phyloP scores from a whole-genome alignment of 2,329 filamentous ascomycete genomes.

The Aspergillus texensis region DNA sequence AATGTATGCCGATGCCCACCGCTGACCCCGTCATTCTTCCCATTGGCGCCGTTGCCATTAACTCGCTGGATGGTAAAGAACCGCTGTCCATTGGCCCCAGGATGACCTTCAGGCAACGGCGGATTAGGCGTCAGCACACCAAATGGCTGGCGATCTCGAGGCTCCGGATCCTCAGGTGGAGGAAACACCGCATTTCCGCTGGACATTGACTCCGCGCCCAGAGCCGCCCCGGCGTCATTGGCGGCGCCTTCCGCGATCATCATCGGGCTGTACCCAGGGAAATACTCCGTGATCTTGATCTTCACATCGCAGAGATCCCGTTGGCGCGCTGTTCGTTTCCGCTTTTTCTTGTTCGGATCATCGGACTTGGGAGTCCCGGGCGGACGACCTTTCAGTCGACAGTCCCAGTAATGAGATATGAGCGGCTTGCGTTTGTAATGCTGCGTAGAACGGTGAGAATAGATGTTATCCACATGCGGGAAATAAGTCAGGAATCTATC shows the following conservation, averaged over 20 bases:
- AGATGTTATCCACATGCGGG: slow-evolving; percentile 81
- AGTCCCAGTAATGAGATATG: slow-evolving; percentile 83
- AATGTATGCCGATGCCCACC: slow-evolving; percentile 76
- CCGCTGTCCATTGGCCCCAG: slow-evolving; percentile 54
- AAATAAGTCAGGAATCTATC: slow-evolving; percentile 76
- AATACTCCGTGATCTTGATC: slow-evolving; percentile 83
- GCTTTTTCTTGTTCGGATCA: slow-evolving; percentile 79
- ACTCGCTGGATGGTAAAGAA: slow-evolving; percentile 78
- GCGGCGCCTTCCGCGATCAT: slow-evolving; percentile 22
- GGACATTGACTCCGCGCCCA: slow-evolving; percentile 26
- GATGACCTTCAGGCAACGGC: slow-evolving; percentile 46
- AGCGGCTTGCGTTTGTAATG: slow-evolving; percentile 81
- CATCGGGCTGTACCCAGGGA: slow-evolving; percentile 52
- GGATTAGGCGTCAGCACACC: slow-evolving; percentile 47
- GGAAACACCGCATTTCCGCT: slow-evolving; percentile 29
- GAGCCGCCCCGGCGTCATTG: slow-evolving; percentile 23
- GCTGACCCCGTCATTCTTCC: slow-evolving; percentile 68
- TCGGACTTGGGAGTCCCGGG: slow-evolving; percentile 78
- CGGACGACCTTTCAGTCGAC: slow-evolving; percentile 76
- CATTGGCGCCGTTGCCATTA: slow-evolving; percentile 74
- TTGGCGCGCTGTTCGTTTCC: slow-evolving; percentile 73
- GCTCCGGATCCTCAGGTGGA: slow-evolving; percentile 14
- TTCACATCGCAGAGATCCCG: slow-evolving; percentile 83
- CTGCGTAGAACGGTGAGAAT: slow-evolving; percentile 81
- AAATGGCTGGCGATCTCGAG: slow-evolving; percentile 37